Conservation (phyloP, 768 basidiomycete species). For the Macrocybe gigantea region DNA sequence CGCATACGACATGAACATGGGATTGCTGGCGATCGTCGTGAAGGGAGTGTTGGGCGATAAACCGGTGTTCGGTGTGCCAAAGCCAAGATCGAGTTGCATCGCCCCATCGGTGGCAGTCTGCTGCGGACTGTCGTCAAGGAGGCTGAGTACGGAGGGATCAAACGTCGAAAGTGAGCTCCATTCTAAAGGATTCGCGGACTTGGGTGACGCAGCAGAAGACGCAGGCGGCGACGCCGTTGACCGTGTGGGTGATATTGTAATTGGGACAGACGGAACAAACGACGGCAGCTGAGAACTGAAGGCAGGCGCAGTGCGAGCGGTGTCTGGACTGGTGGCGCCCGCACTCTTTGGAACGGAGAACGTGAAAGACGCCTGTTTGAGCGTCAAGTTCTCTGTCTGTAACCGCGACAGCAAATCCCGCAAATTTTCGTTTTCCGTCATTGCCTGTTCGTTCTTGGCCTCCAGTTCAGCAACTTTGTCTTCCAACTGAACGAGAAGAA, state of each 20-base stretch:
- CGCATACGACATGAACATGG: conserved; percentile 80
- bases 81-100: conserved; percentile 58
- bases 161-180: conserved; percentile 67
- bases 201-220: conserved; percentile 27
- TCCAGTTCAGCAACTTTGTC: conserved; percentile 87
- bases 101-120: conserved; percentile 49
- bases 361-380: conserved; percentile 81
- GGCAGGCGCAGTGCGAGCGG: conserved; percentile 13
- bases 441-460: conserved; percentile 67
- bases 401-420: conserved; percentile 79
- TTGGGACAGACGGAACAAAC: conserved; percentile 16
- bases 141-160: conserved; percentile 60
- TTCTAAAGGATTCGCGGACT: conserved; percentile 42
- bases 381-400: conserved; percentile 79
- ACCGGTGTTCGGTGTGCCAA: conserved; percentile 40
- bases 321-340: conserved; percentile 8
- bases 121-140: conserved; percentile 56
- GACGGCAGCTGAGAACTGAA: conserved; percentile 22
- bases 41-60: conserved; percentile 45
- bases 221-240: conserved; percentile 16
- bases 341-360: conserved; percentile 60
- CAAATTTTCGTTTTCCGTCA: conserved; percentile 82
- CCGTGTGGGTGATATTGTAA: conserved; percentile 12
- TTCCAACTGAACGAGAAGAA: conserved; percentile 57
- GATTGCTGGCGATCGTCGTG: conserved; percentile 80